These are phyloP conservation scores for Scytalidium sp. DNA, from an alignment of 2,329 filamentous ascomycete species.

Conservation along the genomic window DNA sequence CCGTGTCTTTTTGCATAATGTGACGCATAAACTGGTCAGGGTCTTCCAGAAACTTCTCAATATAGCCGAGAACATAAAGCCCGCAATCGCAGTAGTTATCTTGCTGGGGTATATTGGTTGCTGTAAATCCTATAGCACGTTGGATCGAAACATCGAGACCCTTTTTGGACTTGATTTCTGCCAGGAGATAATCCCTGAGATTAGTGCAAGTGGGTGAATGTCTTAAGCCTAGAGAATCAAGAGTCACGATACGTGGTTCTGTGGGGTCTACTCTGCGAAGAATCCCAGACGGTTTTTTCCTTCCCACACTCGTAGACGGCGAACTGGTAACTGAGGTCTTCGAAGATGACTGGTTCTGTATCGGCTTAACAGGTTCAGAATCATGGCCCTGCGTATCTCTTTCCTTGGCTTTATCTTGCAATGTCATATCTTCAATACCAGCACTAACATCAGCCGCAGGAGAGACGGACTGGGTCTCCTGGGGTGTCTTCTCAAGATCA, in stretches of 20 bases:
- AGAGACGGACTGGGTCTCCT: neutral
- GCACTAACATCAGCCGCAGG: constrained; percentile 2
- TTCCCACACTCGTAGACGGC: constrained; percentile 10
- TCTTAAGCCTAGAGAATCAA: constrained; percentile 74
- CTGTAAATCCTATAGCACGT: constrained; percentile 55
- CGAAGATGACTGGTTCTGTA: neutral
- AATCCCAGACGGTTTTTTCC: constrained; percentile 27
- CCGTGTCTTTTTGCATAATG: constrained; percentile 57
- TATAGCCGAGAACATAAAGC: constrained; percentile 79
- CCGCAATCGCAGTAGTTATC: constrained; percentile 88
- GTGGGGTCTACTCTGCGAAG: constrained; percentile 43
- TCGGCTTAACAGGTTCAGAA: neutral
- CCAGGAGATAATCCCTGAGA: constrained; percentile 73
- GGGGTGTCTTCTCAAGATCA: neutral
- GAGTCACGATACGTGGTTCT: constrained; percentile 72
- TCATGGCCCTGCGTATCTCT: constrained; percentile 10
- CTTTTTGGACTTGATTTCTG: constrained; percentile 67
- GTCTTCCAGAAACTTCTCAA: constrained; percentile 74
- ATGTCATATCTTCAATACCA: constrained; percentile 8
- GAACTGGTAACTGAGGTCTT: constrained; percentile 13
- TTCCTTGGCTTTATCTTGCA: constrained; percentile 13
- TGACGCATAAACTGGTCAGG: constrained; percentile 68
- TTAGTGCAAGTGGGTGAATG: constrained; percentile 64
- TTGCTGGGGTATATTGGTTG: constrained; percentile 74
- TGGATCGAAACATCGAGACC: constrained; percentile 26